Evolutionary conservation across 1,139 yeast species (phyloP), one percentile per base, ranked within the genome.

Genomic region (Saccharomyces pastorianus): DNA sequence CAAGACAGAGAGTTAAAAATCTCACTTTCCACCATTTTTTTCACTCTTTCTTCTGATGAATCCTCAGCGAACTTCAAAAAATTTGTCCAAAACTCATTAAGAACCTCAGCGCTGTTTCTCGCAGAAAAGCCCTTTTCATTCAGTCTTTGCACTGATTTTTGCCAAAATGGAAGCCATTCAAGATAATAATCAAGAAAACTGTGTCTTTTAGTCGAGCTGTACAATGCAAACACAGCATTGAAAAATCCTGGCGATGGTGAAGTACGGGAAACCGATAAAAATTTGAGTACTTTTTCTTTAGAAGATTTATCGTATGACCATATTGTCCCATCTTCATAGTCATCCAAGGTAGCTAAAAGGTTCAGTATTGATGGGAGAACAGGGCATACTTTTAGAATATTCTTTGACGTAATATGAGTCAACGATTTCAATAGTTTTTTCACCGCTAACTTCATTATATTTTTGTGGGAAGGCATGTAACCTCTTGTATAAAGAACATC

Each of bases 401-500:
- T 73, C 47, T 72, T 66, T 0, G 74, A 55, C 5, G 69, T 64
- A 47, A 74, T 71, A 51, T 82, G 71, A 42, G 80, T 77, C 31
- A 83, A 69, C 1, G 79, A 74, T 63, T 81, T 82, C 47, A 85
- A 62, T 47, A 83, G 70, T 50, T 77, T 73, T 57, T 80, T 83
- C 2, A 80, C 71, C 6, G 79, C 64, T 2, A 70, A 55, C 56
- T 81, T 83, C 70, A 78, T 78, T 0, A 73, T 58, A 25, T 61
- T 63, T 47, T 68, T 68, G 5, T 70, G 61, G 4, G 66, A 65
- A 2, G 65, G 47, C 13, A 67, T 59, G 29, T 57, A 60, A 6
- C 54, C 59, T 1, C 47, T 52, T 1, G 54, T 42, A 46, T 54
- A 59, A 27, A 68, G 53, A 0, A 70, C 62, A 38, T 69, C 71